phyloP scores from a whole-genome alignment of 2,329 filamentous ascomycete species.

The Nectriaceae sp. region DNA sequence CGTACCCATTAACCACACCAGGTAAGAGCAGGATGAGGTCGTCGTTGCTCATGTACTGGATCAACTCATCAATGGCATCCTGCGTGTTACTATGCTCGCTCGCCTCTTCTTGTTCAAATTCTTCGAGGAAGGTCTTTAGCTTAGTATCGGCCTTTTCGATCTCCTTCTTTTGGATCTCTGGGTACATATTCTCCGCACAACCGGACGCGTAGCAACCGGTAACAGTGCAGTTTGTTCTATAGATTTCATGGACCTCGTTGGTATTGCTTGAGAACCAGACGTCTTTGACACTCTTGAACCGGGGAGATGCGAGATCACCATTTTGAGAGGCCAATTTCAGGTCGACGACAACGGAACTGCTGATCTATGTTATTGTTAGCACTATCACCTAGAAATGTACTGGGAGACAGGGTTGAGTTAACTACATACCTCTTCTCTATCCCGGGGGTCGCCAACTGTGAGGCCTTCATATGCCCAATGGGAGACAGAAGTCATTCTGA shows the following conservation, averaged over 20 bases:
- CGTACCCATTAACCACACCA: neutral
- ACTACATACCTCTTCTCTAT: neutral
- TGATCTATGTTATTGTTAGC: neutral
- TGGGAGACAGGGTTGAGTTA: neutral
- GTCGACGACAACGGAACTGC: slow-evolving; percentile 1
- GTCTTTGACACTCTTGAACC: neutral
- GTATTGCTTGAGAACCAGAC: neutral
- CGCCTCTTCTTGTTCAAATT: neutral
- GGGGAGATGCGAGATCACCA: neutral
- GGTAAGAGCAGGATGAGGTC: neutral
- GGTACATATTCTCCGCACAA: neutral
- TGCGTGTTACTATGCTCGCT: neutral
- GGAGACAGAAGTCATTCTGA: slow-evolving; percentile 1
- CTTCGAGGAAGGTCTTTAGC: neutral
- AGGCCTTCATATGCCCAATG: slow-evolving; percentile 2
- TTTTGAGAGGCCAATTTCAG: neutral
- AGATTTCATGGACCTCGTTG: neutral
- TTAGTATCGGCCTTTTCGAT: neutral
- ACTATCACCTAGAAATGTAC: too few species aligned
- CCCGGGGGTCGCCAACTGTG: neutral
- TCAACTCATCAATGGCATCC: neutral
- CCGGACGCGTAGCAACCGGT: neutral
- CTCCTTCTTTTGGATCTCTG: neutral
- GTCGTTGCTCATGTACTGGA: neutral
- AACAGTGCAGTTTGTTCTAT: neutral